Evolutionary conservation across 805 yeast species (phyloP).

Genomic region (Pichia cephalocereana): DNA sequence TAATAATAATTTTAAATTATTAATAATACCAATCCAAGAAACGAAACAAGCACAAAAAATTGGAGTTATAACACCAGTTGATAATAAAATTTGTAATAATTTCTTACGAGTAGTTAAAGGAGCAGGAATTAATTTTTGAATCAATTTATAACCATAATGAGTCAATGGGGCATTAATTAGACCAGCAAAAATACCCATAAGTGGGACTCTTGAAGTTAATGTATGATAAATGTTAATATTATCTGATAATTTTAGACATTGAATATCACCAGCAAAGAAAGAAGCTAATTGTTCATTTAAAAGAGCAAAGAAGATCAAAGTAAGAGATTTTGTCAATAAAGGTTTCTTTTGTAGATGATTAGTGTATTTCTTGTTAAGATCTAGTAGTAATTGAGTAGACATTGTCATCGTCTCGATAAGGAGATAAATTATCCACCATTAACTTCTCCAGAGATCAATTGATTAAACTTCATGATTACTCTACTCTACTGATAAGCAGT

Average conservation of each 20-base stretch:
- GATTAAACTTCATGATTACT: too few species aligned
- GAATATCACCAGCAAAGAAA: slow-evolving; percentile 36
- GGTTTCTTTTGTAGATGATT: slow-evolving; percentile 33
- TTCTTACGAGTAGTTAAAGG: slow-evolving; percentile 33
- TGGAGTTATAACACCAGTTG: slow-evolving; percentile 51
- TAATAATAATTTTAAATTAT: slow-evolving; percentile 15
- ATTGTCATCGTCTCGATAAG: too few species aligned
- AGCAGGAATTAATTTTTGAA: slow-evolving; percentile 37
- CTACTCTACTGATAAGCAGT: too few species aligned
- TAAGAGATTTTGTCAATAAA: slow-evolving; percentile 46
- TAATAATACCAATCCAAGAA: slow-evolving; percentile 43
- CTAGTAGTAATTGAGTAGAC: not conserved
- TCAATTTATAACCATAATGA: slow-evolving; percentile 41
- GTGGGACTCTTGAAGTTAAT: slow-evolving; percentile 35
- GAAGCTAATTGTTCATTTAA: slow-evolving; percentile 53
- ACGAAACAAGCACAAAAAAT: slow-evolving; percentile 39
- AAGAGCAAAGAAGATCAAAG: slow-evolving; percentile 46
- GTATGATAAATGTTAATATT: slow-evolving; percentile 29
- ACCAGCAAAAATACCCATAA: slow-evolving; percentile 50
- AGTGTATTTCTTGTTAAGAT: not conserved
- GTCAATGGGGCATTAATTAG: slow-evolving; percentile 48
- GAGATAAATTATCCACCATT: too few species aligned
- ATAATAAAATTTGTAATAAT: slow-evolving; percentile 40
- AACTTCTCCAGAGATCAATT: too few species aligned
- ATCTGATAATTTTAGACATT: slow-evolving; percentile 6